Conservation (phyloP, 805 yeast genomes). For the Clavispora carvajalis region DNA sequence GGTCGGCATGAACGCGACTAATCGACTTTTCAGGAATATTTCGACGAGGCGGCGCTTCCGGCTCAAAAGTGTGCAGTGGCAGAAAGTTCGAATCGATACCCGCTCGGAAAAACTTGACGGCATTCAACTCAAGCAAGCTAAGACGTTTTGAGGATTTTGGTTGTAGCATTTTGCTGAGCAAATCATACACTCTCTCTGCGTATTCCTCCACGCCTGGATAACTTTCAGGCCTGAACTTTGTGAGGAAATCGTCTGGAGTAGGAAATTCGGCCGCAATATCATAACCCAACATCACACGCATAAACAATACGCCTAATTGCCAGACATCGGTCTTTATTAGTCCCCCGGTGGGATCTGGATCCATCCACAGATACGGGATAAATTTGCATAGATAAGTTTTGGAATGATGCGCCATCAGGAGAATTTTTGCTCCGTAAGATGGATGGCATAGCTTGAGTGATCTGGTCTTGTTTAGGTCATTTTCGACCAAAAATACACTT, state of each 20-base stretch:
- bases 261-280: conserved; percentile 58
- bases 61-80: neutral
- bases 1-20: neutral
- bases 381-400: conserved; percentile 10
- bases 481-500: conserved; percentile 38
- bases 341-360: conserved; percentile 61
- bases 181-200: conserved; percentile 58
- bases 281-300: conserved; percentile 37
- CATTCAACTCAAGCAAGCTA: conserved; percentile 77
- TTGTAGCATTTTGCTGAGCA: conserved; percentile 62
- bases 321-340: conserved; percentile 85
- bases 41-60: neutral
- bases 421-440: conserved; percentile 38
- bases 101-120: conserved; percentile 76
- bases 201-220: conserved; percentile 63
- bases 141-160: conserved; percentile 65
- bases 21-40: neutral
- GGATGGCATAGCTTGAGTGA: conserved; percentile 59
- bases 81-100: conserved; percentile 27
- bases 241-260: conserved; percentile 37
- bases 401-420: conserved; percentile 18
- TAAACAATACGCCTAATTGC: conserved; percentile 79
- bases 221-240: conserved; percentile 18
- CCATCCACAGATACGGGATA: conserved; percentile 53
- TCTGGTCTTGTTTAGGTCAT: conserved; percentile 23